Evolutionary conservation across 768 basidiomycete genomes (phyloP), one percentile per base, ranked within the genome.

Genomic region (Scleroderma bovista): DNA sequence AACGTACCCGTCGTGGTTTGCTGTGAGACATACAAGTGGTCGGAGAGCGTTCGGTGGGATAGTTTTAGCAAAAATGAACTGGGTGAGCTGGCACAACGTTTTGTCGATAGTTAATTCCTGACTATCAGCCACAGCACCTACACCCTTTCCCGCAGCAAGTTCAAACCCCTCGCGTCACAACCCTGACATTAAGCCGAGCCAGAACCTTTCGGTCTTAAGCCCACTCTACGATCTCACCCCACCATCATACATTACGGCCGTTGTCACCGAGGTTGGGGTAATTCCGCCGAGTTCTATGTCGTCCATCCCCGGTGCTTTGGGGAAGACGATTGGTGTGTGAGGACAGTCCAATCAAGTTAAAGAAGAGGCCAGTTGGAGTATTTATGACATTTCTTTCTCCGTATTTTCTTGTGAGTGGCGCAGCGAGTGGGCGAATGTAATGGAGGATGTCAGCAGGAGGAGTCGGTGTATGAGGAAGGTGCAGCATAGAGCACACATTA

Each of bases 11-110:
- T 98, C 7, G 81, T 99, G 32, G 93, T 96, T 22, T 97, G 93
- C 56, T 96, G 94, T 59, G 96, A 98, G 70, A 99, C 96, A 4
- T 98, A 98, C 73, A 99, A 99, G 67, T 98, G 94, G 60, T 88
- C 89, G 16, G 95, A 98, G 58, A 82, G 83, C 31, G 86, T 98
- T 24, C 85, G 89, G 67, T 74, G 98, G 48, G 96, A 99, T 66
- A 88, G 88, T 17, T 93, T 99, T 58, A 92, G 88, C 39, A 93
- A 90, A 68, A 99, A 99, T 60, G 96, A 99, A 69, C 73, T 97
- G 36, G 96, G 95, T 90, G 57, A 64, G 79, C 33, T 26, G 7
- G 6, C 16, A 4, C 24, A 15, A 38, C 22, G 32, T 17, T 36
- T 17, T 26, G 31, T 24, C 26, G 44, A 22, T 34, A 5, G 26